Evolutionary conservation across 306 rosid species (phyloP), one percentile per base, ranked within the genome.

Genomic region (Mimosa pudica): DNA sequence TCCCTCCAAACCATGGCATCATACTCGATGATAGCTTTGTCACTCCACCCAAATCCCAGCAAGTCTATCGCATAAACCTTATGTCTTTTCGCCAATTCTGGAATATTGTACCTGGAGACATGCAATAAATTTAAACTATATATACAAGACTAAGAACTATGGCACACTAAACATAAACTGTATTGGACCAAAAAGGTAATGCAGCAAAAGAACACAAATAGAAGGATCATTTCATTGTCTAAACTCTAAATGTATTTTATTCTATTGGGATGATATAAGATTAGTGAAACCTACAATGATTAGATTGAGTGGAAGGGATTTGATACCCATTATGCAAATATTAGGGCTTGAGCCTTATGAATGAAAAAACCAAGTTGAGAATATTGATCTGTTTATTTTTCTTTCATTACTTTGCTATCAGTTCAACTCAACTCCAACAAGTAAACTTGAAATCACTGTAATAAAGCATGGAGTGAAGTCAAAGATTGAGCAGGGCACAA

Each of bases 1-100:
- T 90, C 98, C 74, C 89, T 93, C 99, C 97, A 91, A 30, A 93
- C 87, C 93, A 90, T 58, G 83, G 98, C 94, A 87, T 95, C 97
- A 45, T 95, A 95, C n/a, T 95, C 97, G 1, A 93, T 84, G 48
- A 95, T 57, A 79, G 99, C 99, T 77, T 95, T 95, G 83, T 95
- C 98, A 83, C 99, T 95, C 99, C 99, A 95, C 58, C 99, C 98
- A 68, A 95, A 95, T 52, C 98, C 98, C 81, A 93, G 88, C 90
- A 95, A 90, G 90, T 91, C 99, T 83, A 95, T 69, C 57, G 98
- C 98, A 85, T 91, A 95, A 62, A 95, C 98, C 91, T 89, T 93
- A 82, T 95, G 82, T 30, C 58, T 88, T 82, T 96, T 91, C 13
- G 99, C 93, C 87, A 93, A 89, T 89, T 89, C 94, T 41, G 99